These are phyloP conservation scores for Digitaria exilis DNA, from an alignment of 202 grass and related monocot species.

Conservation along the genomic window DNA sequence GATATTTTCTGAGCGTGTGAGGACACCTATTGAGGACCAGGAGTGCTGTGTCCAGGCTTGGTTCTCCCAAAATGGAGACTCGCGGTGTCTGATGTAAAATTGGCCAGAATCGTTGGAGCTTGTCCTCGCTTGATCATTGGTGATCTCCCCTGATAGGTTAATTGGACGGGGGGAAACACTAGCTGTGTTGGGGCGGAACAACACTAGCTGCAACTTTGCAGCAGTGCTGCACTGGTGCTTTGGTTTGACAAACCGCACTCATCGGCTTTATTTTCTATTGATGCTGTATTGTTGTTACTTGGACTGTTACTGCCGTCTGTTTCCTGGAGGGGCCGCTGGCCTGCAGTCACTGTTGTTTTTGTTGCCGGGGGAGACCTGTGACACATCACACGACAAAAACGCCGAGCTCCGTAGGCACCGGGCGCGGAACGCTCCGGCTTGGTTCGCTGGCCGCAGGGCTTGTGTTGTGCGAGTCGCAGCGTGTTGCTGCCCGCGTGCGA, in stretches of 20 bases:
- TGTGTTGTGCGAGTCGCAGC: no score
- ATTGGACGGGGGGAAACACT: not conserved
- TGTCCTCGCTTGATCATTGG: conserved; percentile 8
- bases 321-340: not conserved
- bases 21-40: conserved; percentile 4
- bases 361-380: no score
- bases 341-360: not conserved
- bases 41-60: not conserved
- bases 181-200: not conserved
- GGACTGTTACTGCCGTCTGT: not conserved
- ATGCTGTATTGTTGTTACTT: not conserved
- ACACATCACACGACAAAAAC: no score
- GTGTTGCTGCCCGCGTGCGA: no score
- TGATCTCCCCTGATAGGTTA: not conserved
- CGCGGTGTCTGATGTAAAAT: not conserved
- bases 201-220: not conserved
- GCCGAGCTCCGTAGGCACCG: no score
- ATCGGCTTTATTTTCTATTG: not conserved
- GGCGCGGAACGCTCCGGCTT: no score
- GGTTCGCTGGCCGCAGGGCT: no score
- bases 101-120: not conserved
- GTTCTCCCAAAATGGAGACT: not conserved
- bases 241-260: not conserved
- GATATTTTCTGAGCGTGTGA: not conserved
- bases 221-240: not conserved